Evolutionary conservation across 1,284 basidiomycete species (phyloP), one percentile per base, ranked within the genome.

Genomic region (Coniferiporia sulphurascens): DNA sequence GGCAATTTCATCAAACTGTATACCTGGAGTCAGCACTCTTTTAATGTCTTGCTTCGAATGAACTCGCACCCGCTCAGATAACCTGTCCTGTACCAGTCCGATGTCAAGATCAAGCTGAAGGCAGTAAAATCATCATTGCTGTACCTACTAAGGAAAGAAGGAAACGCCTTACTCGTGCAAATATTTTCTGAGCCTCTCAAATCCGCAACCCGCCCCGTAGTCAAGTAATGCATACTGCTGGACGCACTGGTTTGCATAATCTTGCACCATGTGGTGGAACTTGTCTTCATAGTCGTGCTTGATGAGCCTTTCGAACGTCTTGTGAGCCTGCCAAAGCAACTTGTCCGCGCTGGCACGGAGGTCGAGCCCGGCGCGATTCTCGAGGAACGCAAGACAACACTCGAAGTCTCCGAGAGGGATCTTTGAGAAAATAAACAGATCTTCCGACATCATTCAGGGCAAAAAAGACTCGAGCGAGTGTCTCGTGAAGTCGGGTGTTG

Each of bases 131-230:
- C 43, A n/a, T 8, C n/a, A 35, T 43, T 12, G 12, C 3, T 15
- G 19, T 9, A 56, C 34, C 36, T 54, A 15, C n/a, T 27, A n/a
- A 12, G 13, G n/a, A 9, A n/a, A n/a, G 22, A 22, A 22, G 19
- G 15, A 52, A 17, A 45, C 6, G n/a, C 43, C 61, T 53, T 27
- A 62, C 61, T 55, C 48, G 21, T 56, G 58, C 27, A 62, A n/a
- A 52, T 62, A 62, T 13, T 50, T 55, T 49, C 35, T 55, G 1
- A 53, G 21, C 9, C 44, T 59, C 15, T 56, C 41, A 17, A 27
- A 53, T 6, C 61, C 61, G 35, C 61, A 62, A 19, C 59, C 57
- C 48, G 61, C 57, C 6, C 58, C 61, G 48, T 56, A 62, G 36
- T 56, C 51, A 13, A 62, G 51, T 10, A 62, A 34, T 17, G 54